Evolutionary conservation across 495 filamentous ascomycete species (phyloP), one percentile per base, ranked within the genome.

Genomic region (Annulohypoxylon bovei): DNA sequence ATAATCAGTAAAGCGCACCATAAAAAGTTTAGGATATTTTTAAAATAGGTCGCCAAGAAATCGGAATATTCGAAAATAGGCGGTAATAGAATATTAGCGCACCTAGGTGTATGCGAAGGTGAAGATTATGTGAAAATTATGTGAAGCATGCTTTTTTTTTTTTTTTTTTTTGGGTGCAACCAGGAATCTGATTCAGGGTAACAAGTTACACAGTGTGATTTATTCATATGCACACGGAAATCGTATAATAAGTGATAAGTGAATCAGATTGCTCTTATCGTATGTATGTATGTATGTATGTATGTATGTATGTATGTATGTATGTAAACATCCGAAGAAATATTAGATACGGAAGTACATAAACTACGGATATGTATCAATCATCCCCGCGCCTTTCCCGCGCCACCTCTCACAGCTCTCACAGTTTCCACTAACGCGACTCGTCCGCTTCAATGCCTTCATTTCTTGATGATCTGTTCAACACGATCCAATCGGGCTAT

Each of bases 401-500:
- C 40, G 40, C 32, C 32, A 35, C 32, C 7, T 30, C 28, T 30
- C 32, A 35, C 32, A 3, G 3, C 28, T 30, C 28, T 14, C 35
- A 39, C 9, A 9, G 7, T 9, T 7, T 12, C 3, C 1, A n/a
- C 39, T 16, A 42, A 16, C 14, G 14, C 14, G 3, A 18, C 39
- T 5, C 4, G 39, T 33, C 30, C 18, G 5, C 50, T 33, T 54
- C 16, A 27, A 62, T 9, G 4, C 4, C 18, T 18, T 42, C 37
- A 49, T 47, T 61, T 67, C 46, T 46, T 53, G 16, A 67, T n/a
- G 12, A 52, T 25, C 42, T 54, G 44, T 30, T 59, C 64, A 3
- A 54, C 64, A 14, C 30, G 37, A 32, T 60, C 64, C n/a, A 67
- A 55, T n/a, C 64, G 44, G 20, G 27, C 35, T 20, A 67, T 32